Base-by-base conservation (phyloP, 139 green algal genomes). In the Chlorella sp. region DNA sequence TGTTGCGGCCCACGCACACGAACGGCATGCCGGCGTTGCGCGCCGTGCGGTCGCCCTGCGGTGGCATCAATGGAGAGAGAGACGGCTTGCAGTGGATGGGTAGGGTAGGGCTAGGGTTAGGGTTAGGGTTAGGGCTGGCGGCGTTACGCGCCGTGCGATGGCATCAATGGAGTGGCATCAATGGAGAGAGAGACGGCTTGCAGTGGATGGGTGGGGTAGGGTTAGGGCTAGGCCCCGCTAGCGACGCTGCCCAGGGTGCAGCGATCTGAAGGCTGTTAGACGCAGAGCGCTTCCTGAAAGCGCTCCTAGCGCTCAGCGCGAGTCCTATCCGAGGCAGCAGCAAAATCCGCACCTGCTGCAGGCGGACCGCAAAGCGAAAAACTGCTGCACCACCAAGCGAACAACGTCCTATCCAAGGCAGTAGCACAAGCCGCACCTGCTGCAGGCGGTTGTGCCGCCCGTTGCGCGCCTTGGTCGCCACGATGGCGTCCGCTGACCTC, bases 1-100 rank as follows among this genome's bases (percentile, higher is more conserved):
- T 63, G 42, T 70, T 10, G n/a, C 75, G 69, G 2, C 75, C 75
- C 32, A 76, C 69, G 42, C 73, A 68, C 22, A 80, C 31, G 27
- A 73, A 73, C 26, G 75, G 75, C 2, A 80, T 69, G 62, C 69
- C 69, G 0, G n/a, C 24, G 50, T 80, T 80, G 42, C 49, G 59
- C 0, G 75, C 75, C 31, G 75, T 80, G 10, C 34, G 26, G 55
- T 80, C 69, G 29, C n/a, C 75, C 69, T 79, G 73, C 14, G 26
- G 4, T n/a, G n/a, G n/a, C n/a, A n/a, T n/a, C 23, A 2, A 26
- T 22, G 66, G 35, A 62, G 2, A 27, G 26, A 36, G 35, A 2
- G 59, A 17, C 42, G 17, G 42, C 42, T 10, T 55, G 42, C 42
- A 55, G 17, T 24, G 17, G 10, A 55, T 24, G 10, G 42, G 42